A percentile compares a stretch with the other conserved stretches of the same genome.
phyloP scores from a whole-genome alignment of 2,329 filamentous ascomycete genomes.

The Rhytidhysteron rufulum region DNA sequence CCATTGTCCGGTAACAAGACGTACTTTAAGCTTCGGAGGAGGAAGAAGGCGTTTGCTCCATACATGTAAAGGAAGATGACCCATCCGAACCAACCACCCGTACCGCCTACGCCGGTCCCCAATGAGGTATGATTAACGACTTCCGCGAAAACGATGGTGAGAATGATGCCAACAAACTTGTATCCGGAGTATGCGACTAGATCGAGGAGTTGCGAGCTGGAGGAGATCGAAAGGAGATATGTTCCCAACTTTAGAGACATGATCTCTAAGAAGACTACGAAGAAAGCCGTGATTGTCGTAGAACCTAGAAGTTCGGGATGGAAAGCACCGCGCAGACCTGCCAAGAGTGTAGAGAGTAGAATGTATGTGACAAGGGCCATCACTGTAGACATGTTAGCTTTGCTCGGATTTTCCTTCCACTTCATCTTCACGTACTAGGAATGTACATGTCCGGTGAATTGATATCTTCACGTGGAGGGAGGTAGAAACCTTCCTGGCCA shows the following conservation, averaged over 20 bases:
- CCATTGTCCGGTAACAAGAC: conserved; percentile 76
- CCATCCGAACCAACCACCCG: conserved; percentile 87
- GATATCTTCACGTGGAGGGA: conserved; percentile 89
- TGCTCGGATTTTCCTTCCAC: too few species aligned
- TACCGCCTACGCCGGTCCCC: conserved; percentile 63
- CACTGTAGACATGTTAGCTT: conserved; percentile 41
- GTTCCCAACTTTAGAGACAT: conserved; percentile 86
- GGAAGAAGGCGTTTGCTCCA: conserved; percentile 87
- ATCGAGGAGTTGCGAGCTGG: conserved; percentile 89
- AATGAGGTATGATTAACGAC: conserved; percentile 53
- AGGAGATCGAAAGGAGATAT: conserved; percentile 90
- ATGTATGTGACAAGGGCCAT: conserved; percentile 99
- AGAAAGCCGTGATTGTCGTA: conserved; percentile 78
- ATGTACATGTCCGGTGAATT: conserved; percentile 99
- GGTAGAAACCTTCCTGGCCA: conserved; percentile 64
- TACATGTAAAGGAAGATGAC: conserved; percentile 87
- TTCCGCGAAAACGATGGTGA: conserved; percentile 77
- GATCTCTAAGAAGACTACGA: conserved; percentile 83
- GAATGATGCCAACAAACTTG: conserved; percentile 96
- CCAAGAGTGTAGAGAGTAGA: conserved; percentile 83
- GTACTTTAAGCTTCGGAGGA: conserved; percentile 93
- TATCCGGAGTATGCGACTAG: conserved; percentile 95
- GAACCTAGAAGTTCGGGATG: conserved; percentile 89
- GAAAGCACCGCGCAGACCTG: conserved; percentile 85
- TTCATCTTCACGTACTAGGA: conserved; percentile 43